Evolutionary conservation across 2,329 filamentous ascomycete genomes (phyloP), one percentile per base, ranked within the genome.

Genomic region (Venturia effusa): DNA sequence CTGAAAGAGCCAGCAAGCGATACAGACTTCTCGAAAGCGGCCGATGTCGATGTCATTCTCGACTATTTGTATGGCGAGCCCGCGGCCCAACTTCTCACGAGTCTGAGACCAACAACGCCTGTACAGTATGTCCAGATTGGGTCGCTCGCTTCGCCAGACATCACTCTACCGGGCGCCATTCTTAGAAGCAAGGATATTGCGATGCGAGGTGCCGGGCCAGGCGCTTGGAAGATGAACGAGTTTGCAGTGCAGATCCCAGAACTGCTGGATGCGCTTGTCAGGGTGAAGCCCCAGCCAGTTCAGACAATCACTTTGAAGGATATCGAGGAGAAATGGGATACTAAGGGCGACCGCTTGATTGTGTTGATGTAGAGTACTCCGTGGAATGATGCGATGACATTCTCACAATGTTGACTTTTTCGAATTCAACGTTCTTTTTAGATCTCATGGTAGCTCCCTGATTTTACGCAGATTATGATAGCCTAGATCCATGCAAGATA

Each of bases 11-110:
- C 74, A 1, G 67, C 75, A 0, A 68, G 70, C 2, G 73, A 80
- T 43, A 78, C 77, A 0, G 82, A 84, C 66, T 82, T 81, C 66
- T 75, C 75, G 1, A 70, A 71, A 10, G 72, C 79, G 0, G 77
- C 74, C 1, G 76, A 78, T 41, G 78, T 79, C 39, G 82, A 85
- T 66, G 75, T 85, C 2, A 76, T 85, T 3, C 72, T 86, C 1
- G 83, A 86, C 68, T 86, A 84, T 68, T 72, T 86, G 8, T 84
- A 81, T 70, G 83, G 83, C 0, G 72, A 75, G 0, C 74, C 78
- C 19, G 71, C 77, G 0, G 67, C 74, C 13, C 75, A 76, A 5
- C 70, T 80, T 11, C 72, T 84, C 8, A 68, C 70, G 5, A 75
- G 74, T 3, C 68, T 83, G 22, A 74, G 71, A 41, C 73, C 75